Percentiles rank a stretch among this genome's conserved stretches.
phyloP scores from a whole-genome alignment of 192 early-diverging fungal species.

The Coemansia asiatica region DNA sequence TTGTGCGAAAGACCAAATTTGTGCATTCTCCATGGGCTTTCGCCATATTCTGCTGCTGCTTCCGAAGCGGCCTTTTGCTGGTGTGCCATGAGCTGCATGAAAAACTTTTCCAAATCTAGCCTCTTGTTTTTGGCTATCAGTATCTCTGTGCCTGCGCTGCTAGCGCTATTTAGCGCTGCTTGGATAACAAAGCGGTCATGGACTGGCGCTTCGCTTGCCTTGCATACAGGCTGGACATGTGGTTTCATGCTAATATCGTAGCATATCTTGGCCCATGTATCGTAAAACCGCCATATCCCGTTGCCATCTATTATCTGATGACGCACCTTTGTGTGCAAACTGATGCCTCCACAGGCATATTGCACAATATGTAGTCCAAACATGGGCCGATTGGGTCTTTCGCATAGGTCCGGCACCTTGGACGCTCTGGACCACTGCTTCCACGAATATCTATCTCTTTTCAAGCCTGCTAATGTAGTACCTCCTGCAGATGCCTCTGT shows the following conservation, averaged over 20 bases:
- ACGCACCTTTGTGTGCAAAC: constrained; percentile 38
- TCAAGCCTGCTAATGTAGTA: constrained; percentile 1
- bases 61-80: background rate
- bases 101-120: background rate
- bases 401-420: constrained; percentile 7
- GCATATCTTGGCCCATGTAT: constrained; percentile 23
- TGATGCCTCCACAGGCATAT: constrained; percentile 35
- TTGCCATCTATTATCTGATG: constrained; percentile 37
- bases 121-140: background rate
- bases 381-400: constrained; percentile 13
- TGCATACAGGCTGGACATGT: too few relatives aligned
- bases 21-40: background rate
- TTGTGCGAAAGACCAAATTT: constrained; percentile 14
- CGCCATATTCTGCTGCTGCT: background rate
- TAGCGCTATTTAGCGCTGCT: background rate
- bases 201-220: background rate
- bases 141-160: background rate
- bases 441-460: constrained; percentile 15
- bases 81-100: background rate
- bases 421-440: constrained; percentile 20
- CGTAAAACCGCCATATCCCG: constrained; percentile 31
- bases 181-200: background rate
- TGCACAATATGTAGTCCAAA: constrained; percentile 29
- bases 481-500: constrained; percentile 11
- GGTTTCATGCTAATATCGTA: background rate